Base-by-base conservation (phyloP, 2,329 filamentous ascomycete genomes). In the Sclerotinia subarctica region DNA sequence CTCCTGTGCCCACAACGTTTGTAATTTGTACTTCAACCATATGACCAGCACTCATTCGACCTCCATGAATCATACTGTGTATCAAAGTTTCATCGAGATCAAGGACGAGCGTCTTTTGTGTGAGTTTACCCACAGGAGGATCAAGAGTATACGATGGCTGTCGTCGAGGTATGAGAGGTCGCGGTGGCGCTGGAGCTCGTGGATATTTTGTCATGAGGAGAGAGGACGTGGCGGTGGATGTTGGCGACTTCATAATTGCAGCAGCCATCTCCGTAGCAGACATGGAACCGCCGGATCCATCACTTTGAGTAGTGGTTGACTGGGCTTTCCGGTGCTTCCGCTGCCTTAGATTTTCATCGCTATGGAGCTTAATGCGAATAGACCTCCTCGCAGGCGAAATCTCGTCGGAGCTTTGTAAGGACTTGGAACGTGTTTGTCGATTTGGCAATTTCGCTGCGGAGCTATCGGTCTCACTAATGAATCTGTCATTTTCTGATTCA, bases 61-160 rank as follows among this genome's bases (percentile, higher is more conserved):
- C 94, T 42, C 95, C 95, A 78, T 97, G 97, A 70, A 94, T 94
- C 85, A 98, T 93, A 79, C 93, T 97, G 83, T 99, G 95, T 73
- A 99, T 99, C 73, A 99, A 82, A 0, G 95, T 99, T 80, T 99
- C 95, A 79, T 99, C 95, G 24, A 99, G 86, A 78, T 99, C 95
- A 64, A 99, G 84, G 72, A 99, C 94, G 69, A 99, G 81, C 0
- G 95, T 99, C 83, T 99, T 99, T 76, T 95, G 90, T 70, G 90
- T 88, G 57, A 86, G 82, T 62, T 80, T 80, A 57, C 81, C 79
- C 73, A 79, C 74, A 68, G 84, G 77, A 70, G 86, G 80, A 68
- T 86, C 83, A 38, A 86, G 78, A 68, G 89, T 87, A 77, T 97
- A 97, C 0, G 94, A 97, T 26, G 94, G 93, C 76, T 97, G 92